Conservation (phyloP, 345 rosid genomes). For the Ricinus communis region DNA sequence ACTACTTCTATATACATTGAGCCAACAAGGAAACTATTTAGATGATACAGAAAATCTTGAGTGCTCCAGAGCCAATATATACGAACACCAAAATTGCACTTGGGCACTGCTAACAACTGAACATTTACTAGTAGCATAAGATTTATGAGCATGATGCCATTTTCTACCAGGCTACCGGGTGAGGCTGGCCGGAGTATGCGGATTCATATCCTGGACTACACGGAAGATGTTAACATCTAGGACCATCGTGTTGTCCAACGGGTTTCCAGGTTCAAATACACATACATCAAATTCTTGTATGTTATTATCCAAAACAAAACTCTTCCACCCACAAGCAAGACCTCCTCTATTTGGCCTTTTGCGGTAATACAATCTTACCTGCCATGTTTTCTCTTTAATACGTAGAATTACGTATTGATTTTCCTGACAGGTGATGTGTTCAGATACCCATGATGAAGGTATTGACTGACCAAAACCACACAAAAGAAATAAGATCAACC, state of each 20-base stretch:
- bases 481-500: neutral
- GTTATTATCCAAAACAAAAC: conserved; percentile 45
- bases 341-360: conserved; percentile 35
- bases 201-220: conserved; percentile 18
- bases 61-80: neutral
- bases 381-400: conserved; percentile 34
- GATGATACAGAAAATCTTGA: neutral
- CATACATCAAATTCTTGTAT: conserved; percentile 49
- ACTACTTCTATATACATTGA: too few species aligned
- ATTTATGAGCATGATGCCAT: neutral
- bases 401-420: conserved; percentile 43
- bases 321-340: conserved; percentile 51
- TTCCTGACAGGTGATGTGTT: conserved; percentile 22
- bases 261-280: conserved; percentile 36
- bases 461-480: conserved; percentile 28
- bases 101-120: neutral
- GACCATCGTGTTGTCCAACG: conserved; percentile 18
- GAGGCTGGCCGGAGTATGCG: neutral
- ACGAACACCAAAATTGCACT: neutral
- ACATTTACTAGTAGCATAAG: neutral
- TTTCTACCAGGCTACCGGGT: neutral
- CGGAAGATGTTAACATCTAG: conserved; percentile 47
- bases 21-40: too few species aligned
- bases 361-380: conserved; percentile 19
- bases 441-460: conserved; percentile 38